Evolutionary conservation across 2,329 filamentous ascomycete genomes (phyloP).

Genomic region (Nigrospora oryzae): DNA sequence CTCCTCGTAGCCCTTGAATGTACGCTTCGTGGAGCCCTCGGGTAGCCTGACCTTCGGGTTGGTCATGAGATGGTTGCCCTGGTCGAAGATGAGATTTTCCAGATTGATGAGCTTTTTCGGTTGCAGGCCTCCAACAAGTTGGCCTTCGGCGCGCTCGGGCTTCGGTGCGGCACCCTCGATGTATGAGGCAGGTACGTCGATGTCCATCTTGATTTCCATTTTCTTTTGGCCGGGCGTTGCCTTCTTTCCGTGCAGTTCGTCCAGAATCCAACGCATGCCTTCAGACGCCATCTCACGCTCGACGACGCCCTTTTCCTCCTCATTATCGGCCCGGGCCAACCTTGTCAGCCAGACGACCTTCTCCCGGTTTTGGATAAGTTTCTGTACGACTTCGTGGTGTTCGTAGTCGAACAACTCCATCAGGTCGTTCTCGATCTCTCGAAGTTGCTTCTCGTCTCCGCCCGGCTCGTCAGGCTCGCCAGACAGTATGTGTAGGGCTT

Average conservation of each 20-base stretch:
- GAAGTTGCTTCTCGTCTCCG: constrained; percentile 74
- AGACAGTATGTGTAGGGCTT: constrained; percentile 75
- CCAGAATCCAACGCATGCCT: constrained; percentile 77
- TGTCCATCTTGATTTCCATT: constrained; percentile 92
- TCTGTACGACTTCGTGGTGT: constrained; percentile 84
- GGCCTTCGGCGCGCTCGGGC: constrained; percentile 53
- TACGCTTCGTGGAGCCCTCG: constrained; percentile 88
- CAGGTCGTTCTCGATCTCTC: constrained; percentile 94
- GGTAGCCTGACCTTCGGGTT: constrained; percentile 91
- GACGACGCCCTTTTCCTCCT: constrained; percentile 65
- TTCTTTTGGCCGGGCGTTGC: constrained; percentile 53
- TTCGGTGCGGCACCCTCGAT: constrained; percentile 39
- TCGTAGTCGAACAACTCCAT: constrained; percentile 99
- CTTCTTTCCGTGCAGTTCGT: constrained; percentile 74
- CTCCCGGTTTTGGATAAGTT: constrained; percentile 83
- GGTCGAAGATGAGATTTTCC: constrained; percentile 93
- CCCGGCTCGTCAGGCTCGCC: constrained; percentile 62
- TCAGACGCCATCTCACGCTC: constrained; percentile 89
- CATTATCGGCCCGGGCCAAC: constrained; percentile 73
- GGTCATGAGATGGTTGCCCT: constrained; percentile 99
- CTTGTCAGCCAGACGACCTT: constrained; percentile 94
- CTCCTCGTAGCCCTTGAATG: constrained; percentile 97
- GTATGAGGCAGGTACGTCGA: constrained; percentile 62
- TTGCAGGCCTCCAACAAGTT: constrained; percentile 73
- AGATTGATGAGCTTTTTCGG: constrained; percentile 85